Conservation (phyloP, 306 rosid species). For the Trifolium dubium region DNA sequence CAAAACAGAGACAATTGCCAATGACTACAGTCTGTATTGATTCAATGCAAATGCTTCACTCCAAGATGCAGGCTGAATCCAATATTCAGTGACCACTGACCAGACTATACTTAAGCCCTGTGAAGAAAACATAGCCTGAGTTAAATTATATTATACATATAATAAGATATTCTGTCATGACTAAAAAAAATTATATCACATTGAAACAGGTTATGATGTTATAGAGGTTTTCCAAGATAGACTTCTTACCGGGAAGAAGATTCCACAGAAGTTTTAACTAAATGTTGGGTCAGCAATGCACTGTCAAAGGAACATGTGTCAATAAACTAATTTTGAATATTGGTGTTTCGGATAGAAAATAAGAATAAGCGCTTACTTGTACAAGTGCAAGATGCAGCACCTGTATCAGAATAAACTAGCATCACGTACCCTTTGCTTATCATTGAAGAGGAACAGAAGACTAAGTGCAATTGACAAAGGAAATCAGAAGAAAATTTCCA, state of each 20-base stretch:
- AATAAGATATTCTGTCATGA: too few relatives aligned
- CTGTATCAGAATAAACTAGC: constrained; percentile 76
- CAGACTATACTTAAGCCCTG: constrained; percentile 65
- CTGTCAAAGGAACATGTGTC: constrained; percentile 47
- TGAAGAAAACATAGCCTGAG: constrained; percentile 30
- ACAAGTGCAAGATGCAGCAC: constrained; percentile 90
- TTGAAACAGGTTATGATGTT: not conserved
- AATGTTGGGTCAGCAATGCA: constrained; percentile 82
- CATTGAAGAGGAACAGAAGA: constrained; percentile 67
- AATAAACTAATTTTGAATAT: constrained; percentile 23
- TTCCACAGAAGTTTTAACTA: constrained; percentile 56
- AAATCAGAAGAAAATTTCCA: constrained; percentile 94
- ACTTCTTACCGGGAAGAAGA: constrained; percentile 64
- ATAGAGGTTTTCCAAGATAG: not conserved
- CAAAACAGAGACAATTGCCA: constrained; percentile 45
- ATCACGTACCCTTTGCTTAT: constrained; percentile 79
- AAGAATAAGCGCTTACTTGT: constrained; percentile 59
- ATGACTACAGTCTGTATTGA: constrained; percentile 52
- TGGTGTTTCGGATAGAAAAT: not conserved
- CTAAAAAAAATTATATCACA: not conserved
- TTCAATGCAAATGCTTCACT: constrained; percentile 53
- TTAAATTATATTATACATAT: not conserved
- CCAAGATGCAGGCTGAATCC: constrained; percentile 63
- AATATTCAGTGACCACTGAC: constrained; percentile 54
- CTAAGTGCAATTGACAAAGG: constrained; percentile 99